Evolutionary conservation across 345 rosid genomes (phyloP).

Genomic region (Barbarea vulgaris): DNA sequence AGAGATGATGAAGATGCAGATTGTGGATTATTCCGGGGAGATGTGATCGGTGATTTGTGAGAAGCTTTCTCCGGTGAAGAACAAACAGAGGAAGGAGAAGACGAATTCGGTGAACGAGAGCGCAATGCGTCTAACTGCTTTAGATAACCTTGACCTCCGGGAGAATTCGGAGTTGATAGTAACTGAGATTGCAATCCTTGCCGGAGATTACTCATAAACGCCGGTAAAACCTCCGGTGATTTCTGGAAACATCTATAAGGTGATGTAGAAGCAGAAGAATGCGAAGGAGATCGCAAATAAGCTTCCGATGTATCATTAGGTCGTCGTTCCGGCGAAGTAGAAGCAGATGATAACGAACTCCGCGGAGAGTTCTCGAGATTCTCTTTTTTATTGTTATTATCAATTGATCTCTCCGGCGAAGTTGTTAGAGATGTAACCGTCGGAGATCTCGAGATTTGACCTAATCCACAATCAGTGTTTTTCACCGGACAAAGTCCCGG

Average conservation of each 20-base stretch:
- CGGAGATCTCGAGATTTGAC: conserved; percentile 48
- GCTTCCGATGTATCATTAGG: conserved; percentile 44
- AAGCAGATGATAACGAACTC: conserved; percentile 44
- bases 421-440: conserved; percentile 48
- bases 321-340: conserved; percentile 46
- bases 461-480: conserved; percentile 38
- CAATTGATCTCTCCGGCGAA: conserved; percentile 54
- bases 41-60: conserved; percentile 26
- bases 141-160: conserved; percentile 37
- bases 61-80: conserved; percentile 55
- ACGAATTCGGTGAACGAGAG: conserved; percentile 30
- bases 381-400: conserved; percentile 25
- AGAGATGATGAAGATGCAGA: conserved; percentile 15
- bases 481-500: conserved; percentile 39
- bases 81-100: conserved; percentile 42
- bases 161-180: conserved; percentile 43
- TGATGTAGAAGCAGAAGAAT: conserved; percentile 49
- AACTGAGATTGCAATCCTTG: conserved; percentile 45
- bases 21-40: conserved; percentile 30
- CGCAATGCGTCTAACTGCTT: conserved; percentile 44
- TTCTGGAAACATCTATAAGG: conserved; percentile 41
- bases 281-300: conserved; percentile 44
- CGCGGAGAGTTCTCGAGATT: conserved; percentile 41
- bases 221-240: conserved; percentile 34
- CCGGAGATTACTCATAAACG: conserved; percentile 37